These are phyloP conservation scores for Pleurotus djamor DNA, from an alignment of 768 basidiomycete species.

Conservation along the genomic window DNA sequence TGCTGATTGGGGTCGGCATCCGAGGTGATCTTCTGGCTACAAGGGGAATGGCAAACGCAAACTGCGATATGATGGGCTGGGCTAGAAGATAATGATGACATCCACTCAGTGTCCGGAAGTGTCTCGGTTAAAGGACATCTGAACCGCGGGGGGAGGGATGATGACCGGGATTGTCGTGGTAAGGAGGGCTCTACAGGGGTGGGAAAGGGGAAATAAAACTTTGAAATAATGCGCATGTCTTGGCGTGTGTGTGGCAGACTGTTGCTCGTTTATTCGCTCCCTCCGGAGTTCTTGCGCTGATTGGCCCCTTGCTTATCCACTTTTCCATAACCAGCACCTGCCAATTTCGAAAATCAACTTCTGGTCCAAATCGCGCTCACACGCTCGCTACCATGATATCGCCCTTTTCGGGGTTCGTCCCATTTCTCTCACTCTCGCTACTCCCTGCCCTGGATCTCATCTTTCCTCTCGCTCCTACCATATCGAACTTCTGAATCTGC, in stretches of 20 bases:
- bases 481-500: conserved; percentile 11
- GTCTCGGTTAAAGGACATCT: not conserved
- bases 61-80: conserved; percentile 5
- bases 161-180: not conserved
- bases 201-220: not conserved
- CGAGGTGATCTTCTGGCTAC: conserved; percentile 1
- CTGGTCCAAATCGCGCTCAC: conserved; percentile 9
- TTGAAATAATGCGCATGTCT: not conserved
- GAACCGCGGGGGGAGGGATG: conserved; percentile 1
- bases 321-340: not conserved
- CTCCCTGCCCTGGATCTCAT: conserved; percentile 19
- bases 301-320: not conserved
- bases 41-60: not conserved
- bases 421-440: conserved; percentile 21
- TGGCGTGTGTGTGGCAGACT: not conserved
- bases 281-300: conserved; percentile 7
- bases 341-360: not conserved
- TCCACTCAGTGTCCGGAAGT: conserved; percentile 6
- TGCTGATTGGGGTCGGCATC: not conserved
- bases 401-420: conserved; percentile 20
- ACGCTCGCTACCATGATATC: conserved; percentile 19
- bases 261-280: not conserved
- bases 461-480: conserved; percentile 19
- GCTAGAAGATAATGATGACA: conserved; percentile 2
- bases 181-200: not conserved